phyloP scores from a whole-genome alignment of 2,329 filamentous ascomycete species.

The Microsporum ferrugineum region DNA sequence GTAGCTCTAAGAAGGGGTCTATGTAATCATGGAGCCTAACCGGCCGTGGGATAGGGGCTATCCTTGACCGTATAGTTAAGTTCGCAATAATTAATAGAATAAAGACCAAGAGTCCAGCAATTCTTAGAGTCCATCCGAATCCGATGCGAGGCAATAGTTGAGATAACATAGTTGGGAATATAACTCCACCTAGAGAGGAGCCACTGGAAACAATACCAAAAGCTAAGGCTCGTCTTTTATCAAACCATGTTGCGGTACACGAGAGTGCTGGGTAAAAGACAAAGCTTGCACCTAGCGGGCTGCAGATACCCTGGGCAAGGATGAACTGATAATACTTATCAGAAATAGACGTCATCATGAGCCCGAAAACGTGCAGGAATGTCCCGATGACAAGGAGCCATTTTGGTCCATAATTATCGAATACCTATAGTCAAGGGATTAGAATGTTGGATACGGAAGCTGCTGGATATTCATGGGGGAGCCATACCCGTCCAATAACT shows the following conservation, averaged over 20 bases:
- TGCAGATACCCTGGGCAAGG: constrained; percentile 45
- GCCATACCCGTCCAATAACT: not conserved
- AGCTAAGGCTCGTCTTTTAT: constrained; percentile 41
- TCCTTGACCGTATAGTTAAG: constrained; percentile 41
- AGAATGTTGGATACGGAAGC: constrained; percentile 38
- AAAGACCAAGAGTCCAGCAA: constrained; percentile 50
- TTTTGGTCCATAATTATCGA: constrained; percentile 52
- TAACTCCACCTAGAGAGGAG: constrained; percentile 46
- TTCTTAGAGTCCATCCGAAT: constrained; percentile 48
- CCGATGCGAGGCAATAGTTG: constrained; percentile 43
- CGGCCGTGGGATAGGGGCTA: constrained; percentile 18
- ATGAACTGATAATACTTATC: constrained; percentile 47
- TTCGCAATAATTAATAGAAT: constrained; percentile 43
- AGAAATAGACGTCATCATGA: constrained; percentile 48
- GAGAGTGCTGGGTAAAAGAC: constrained; percentile 38
- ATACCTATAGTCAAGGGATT: constrained; percentile 27
- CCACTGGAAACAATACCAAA: constrained; percentile 45
- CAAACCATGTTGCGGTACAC: constrained; percentile 42
- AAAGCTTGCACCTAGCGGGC: constrained; percentile 39
- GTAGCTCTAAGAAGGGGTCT: constrained; percentile 36
- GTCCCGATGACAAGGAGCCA: constrained; percentile 42
- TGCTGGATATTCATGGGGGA: not conserved
- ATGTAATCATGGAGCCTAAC: constrained; percentile 6
- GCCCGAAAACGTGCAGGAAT: constrained; percentile 45
- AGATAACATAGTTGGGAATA: constrained; percentile 51